Evolutionary conservation across 441 rosid species (phyloP).

Genomic region (Arabidopsis lyrata): DNA sequence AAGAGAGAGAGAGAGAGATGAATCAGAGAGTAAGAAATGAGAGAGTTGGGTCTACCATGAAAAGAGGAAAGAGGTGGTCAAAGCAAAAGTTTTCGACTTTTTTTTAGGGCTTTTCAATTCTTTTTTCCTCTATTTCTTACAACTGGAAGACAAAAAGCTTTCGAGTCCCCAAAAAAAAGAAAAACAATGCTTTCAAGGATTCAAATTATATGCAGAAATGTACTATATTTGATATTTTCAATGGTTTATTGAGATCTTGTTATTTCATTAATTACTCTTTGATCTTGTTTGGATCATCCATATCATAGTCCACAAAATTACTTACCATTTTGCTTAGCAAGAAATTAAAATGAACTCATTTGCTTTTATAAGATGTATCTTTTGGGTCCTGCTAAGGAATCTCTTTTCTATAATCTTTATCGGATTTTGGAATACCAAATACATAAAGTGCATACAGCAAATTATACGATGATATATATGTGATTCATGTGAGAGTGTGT

Average conservation of each 20-base stretch:
- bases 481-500: not conserved
- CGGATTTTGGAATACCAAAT: conserved; percentile 22
- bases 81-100: conserved; percentile 51
- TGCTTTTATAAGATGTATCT: not conserved
- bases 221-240: not conserved
- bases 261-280: not conserved
- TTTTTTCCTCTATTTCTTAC: conserved; percentile 23
- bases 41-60: conserved; percentile 56
- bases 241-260: not conserved
- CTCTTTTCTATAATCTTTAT: conserved; percentile 15
- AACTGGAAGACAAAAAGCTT: conserved; percentile 21
- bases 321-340: not conserved
- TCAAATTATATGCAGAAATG: too few relatives aligned
- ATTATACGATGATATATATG: not conserved
- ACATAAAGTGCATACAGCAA: conserved; percentile 14
- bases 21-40: conserved; percentile 32
- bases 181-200: too few relatives aligned
- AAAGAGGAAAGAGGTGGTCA: conserved; percentile 55
- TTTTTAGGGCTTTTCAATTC: conserved; percentile 39
- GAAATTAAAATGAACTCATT: not conserved
- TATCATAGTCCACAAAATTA: not conserved
- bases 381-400: conserved; percentile 10
- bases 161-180: not conserved
- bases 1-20: conserved; percentile 46
- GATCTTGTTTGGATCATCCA: not conserved